phyloP scores from a whole-genome alignment of 2,329 filamentous ascomycete genomes.

The Sarocladium oryzae region DNA sequence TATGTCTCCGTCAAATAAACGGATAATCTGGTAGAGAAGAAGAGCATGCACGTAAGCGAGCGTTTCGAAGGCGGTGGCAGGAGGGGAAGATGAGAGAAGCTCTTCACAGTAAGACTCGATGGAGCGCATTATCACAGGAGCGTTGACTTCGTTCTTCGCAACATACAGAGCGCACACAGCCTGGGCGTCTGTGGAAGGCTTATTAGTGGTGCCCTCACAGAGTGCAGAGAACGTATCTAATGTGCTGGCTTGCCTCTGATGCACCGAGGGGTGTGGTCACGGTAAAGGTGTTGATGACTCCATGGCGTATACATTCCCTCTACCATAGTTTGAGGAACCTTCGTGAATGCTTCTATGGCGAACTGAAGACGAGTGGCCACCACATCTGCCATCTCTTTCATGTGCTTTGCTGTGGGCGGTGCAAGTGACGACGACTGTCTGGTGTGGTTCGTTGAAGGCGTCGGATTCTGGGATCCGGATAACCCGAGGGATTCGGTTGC shows the following conservation, averaged over 20 bases:
- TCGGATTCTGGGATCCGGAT: no score
- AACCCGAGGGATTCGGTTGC: no score
- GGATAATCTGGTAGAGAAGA: slow-evolving; percentile 42
- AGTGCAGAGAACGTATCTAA: no score
- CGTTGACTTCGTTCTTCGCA: slow-evolving; percentile 41
- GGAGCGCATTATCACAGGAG: slow-evolving; percentile 39
- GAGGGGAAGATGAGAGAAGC: slow-evolving; percentile 30
- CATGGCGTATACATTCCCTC: slow-evolving; percentile 43
- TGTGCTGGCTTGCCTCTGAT: slow-evolving; percentile 38
- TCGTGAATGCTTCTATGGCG: slow-evolving; percentile 45
- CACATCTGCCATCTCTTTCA: slow-evolving; percentile 18
- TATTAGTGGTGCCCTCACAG: no score
- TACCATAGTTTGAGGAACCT: slow-evolving; percentile 42
- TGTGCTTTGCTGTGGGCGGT: slow-evolving; percentile 17
- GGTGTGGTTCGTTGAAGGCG: no score
- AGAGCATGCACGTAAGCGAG: slow-evolving; percentile 42
- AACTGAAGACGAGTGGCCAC: slow-evolving; percentile 29
- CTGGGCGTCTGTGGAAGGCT: slow-evolving; percentile 42
- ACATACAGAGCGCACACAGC: slow-evolving; percentile 47
- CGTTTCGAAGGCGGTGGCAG: slow-evolving; percentile 20
- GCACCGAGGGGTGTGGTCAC: slow-evolving; percentile 40
- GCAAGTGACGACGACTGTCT: slow-evolving; percentile 10
- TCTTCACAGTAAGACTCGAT: slow-evolving; percentile 39
- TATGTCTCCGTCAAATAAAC: slow-evolving; percentile 45
- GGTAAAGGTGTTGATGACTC: slow-evolving; percentile 45